Percentiles rank a stretch among this genome's conserved stretches.
phyloP scores from a whole-genome alignment of 2,329 filamentous ascomycete species.

The Penicillium fuscoglaucum region DNA sequence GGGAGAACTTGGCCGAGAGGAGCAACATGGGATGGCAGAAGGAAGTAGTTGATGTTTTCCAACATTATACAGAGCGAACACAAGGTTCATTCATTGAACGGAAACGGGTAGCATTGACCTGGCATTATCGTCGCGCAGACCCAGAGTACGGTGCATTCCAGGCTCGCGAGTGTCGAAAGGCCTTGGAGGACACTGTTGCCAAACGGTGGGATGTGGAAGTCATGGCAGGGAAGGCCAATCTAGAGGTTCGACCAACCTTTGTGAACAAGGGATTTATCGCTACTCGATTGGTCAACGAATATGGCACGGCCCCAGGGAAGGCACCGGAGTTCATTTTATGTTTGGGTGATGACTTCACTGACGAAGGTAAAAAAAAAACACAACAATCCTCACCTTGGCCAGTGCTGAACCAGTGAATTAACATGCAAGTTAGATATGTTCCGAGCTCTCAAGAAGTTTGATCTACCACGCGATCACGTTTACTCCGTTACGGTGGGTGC shows the following conservation, averaged over 20 bases:
- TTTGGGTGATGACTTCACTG: conserved; percentile 92
- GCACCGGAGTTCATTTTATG: conserved; percentile 85
- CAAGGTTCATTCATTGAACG: conserved; percentile 90
- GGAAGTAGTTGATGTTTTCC: conserved; percentile 80
- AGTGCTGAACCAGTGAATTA: not conserved
- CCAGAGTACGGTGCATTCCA: conserved; percentile 80
- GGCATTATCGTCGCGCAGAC: conserved; percentile 93
- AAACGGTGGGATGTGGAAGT: conserved; percentile 90
- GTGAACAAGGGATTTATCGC: conserved; percentile 98
- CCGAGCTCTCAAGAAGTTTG: conserved; percentile 66
- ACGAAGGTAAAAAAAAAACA: conserved; percentile 68
- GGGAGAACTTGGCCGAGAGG: conserved; percentile 85
- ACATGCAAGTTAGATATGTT: conserved; percentile 64
- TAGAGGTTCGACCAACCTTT: conserved; percentile 93
- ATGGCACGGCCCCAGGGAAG: conserved; percentile 56
- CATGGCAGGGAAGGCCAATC: conserved; percentile 94
- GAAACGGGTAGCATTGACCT: conserved; percentile 91
- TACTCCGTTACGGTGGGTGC: conserved; percentile 92
- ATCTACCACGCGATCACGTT: conserved; percentile 64
- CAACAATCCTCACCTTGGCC: too few relatives aligned
- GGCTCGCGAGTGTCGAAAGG: conserved; percentile 75
- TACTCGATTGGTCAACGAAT: conserved; percentile 75
- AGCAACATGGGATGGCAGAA: conserved; percentile 91
- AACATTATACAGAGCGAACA: conserved; percentile 82
- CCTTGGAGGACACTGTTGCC: conserved; percentile 73